Conservation (phyloP, 805 yeast genomes). For the Metschnikowia baotianmanensis region DNA sequence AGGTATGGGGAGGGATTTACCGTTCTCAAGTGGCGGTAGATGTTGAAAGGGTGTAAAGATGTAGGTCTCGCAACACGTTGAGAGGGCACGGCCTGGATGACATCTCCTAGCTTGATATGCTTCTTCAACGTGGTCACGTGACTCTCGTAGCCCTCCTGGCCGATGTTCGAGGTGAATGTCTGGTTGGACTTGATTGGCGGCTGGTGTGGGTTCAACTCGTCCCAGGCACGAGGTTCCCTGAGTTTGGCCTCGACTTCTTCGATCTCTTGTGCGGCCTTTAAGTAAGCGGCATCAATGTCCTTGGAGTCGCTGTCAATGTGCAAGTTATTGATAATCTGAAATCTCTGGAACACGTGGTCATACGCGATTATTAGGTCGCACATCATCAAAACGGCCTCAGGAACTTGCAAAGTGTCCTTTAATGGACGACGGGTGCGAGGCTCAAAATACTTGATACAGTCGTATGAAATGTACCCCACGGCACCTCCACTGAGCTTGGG, state of each 20-base stretch:
- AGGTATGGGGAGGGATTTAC: constrained; percentile 98
- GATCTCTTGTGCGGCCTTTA: constrained; percentile 57
- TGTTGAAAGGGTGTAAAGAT: constrained; percentile 91
- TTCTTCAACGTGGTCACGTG: constrained; percentile 74
- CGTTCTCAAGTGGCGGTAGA: constrained; percentile 89
- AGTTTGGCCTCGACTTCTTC: constrained; percentile 51
- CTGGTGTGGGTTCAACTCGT: constrained; percentile 64
- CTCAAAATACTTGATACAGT: constrained; percentile 94
- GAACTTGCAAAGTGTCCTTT: constrained; percentile 77
- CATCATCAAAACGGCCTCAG: constrained; percentile 90
- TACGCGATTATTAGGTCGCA: constrained; percentile 87
- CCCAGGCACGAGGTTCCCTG: constrained; percentile 42
- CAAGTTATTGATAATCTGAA: constrained; percentile 85
- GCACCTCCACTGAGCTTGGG: constrained; percentile 94
- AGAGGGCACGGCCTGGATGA: constrained; percentile 97
- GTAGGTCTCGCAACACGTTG: constrained; percentile 97
- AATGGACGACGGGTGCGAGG: constrained; percentile 78
- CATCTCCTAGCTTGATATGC: constrained; percentile 88
- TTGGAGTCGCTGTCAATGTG: constrained; percentile 33
- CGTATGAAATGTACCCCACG: constrained; percentile 92
- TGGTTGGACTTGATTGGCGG: constrained; percentile 66
- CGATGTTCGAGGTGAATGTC: constrained; percentile 81
- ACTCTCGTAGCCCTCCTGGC: constrained; percentile 86
- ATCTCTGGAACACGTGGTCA: constrained; percentile 91
- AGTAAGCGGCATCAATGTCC: constrained; percentile 44